Conservation (phyloP, 2,329 filamentous ascomycete genomes). For the Penicillium capsulatum region DNA sequence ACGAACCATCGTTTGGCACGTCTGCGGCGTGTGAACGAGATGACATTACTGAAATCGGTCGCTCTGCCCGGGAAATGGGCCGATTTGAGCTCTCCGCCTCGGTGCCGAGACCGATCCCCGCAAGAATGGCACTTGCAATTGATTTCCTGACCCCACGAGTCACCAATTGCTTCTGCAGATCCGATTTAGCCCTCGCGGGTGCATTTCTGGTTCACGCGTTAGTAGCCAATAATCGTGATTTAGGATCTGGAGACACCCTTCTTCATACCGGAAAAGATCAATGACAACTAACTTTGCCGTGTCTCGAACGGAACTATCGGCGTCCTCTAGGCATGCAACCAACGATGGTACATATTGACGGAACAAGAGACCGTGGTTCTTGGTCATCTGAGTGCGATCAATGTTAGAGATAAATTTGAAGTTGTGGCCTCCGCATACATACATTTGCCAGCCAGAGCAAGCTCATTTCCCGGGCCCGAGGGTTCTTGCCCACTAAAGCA, state of each 20-base stretch:
- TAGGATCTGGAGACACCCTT: not conserved
- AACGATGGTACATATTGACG: slow-evolving; percentile 75
- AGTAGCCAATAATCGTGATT: not conserved
- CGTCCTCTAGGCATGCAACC: slow-evolving; percentile 84
- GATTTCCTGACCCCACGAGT: slow-evolving; percentile 80
- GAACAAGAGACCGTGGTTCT: slow-evolving; percentile 73
- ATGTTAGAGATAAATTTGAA: slow-evolving; percentile 10
- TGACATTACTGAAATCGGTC: slow-evolving; percentile 31
- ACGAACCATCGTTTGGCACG: slow-evolving; percentile 20
- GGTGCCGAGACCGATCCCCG: slow-evolving; percentile 59
- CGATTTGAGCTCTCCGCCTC: slow-evolving; percentile 24
- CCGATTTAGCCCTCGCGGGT: slow-evolving; percentile 76
- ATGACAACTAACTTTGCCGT: slow-evolving; percentile 78
- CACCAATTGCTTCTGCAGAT: slow-evolving; percentile 81
- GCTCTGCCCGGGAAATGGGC: slow-evolving; percentile 30
- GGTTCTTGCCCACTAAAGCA: slow-evolving; percentile 74
- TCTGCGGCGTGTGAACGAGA: slow-evolving; percentile 25
- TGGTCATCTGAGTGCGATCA: slow-evolving; percentile 61
- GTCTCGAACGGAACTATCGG: slow-evolving; percentile 82
- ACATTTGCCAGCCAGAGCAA: slow-evolving; percentile 83
- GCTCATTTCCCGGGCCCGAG: slow-evolving; percentile 76
- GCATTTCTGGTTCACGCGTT: slow-evolving; percentile 57
- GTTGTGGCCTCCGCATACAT: slow-evolving; percentile 24
- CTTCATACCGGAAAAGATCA: slow-evolving; percentile 70
- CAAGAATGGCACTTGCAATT: slow-evolving; percentile 76